Conservation (phyloP, 2,329 filamentous ascomycete species). For the Penicillium capsulatum region DNA sequence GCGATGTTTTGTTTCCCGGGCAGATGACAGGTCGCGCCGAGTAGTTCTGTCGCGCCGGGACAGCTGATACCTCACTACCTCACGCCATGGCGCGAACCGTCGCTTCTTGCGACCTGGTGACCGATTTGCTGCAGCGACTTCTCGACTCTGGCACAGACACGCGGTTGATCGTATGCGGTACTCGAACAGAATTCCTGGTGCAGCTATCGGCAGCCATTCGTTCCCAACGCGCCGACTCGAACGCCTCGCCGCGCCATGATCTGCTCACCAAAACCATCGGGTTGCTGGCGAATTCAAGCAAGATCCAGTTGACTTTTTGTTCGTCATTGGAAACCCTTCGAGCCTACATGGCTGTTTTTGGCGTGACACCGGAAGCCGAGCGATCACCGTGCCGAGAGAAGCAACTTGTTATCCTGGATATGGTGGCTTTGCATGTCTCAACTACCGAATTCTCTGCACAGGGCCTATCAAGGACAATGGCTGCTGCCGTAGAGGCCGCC, state of each 20-base stretch:
- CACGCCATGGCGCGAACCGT: constrained; percentile 24
- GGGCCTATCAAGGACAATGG: constrained; percentile 45
- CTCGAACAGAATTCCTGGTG: constrained; percentile 60
- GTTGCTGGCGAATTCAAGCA: constrained; percentile 63
- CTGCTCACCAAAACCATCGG: constrained; percentile 64
- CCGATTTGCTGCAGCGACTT: constrained; percentile 60
- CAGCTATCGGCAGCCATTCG: constrained; percentile 52
- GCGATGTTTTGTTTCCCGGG: background rate
- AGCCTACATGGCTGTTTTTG: constrained; percentile 63
- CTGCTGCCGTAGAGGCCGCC: constrained; percentile 38
- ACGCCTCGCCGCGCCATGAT: constrained; percentile 26
- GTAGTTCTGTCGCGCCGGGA: constrained; percentile 1
- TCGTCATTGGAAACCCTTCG: constrained; percentile 73
- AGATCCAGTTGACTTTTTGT: constrained; percentile 67
- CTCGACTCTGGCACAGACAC: constrained; percentile 54
- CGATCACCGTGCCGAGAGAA: background rate
- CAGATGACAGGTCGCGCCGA: background rate
- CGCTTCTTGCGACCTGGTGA: constrained; percentile 49
- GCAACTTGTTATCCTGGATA: constrained; percentile 40
- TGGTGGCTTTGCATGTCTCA: constrained; percentile 39
- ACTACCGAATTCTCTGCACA: constrained; percentile 49
- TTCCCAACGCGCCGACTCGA: constrained; percentile 14
- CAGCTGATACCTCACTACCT: background rate
- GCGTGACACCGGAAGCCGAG: background rate
- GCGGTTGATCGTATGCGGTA: constrained; percentile 67